These are phyloP conservation scores for Aphanomyces euteiches DNA, from an alignment of 352 stramenopile genomes.

Conservation along the genomic window DNA sequence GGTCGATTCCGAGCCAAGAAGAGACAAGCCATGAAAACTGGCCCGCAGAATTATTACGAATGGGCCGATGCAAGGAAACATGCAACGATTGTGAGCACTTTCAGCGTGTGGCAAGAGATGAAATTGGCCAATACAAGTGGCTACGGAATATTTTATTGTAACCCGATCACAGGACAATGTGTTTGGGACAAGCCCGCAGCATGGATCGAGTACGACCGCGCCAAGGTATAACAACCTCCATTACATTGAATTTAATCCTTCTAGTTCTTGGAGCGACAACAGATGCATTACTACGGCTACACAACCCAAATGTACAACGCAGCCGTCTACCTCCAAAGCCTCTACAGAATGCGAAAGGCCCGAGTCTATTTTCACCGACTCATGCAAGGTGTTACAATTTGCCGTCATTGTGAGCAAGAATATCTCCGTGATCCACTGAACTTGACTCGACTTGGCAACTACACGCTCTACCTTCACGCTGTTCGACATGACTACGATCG, in stretches of 20 bases:
- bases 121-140: conserved; percentile 45
- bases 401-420: conserved; percentile 62
- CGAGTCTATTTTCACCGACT: conserved; percentile 57
- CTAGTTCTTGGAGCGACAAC: conserved; percentile 45
- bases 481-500: conserved; percentile 76
- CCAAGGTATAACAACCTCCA: conserved; percentile 21
- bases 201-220: conserved; percentile 48
- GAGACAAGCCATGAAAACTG: conserved; percentile 47
- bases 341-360: conserved; percentile 55
- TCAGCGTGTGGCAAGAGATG: conserved; percentile 76
- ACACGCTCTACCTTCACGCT: conserved; percentile 73
- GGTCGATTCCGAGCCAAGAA: conserved; percentile 43
- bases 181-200: conserved; percentile 60
- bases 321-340: conserved; percentile 45
- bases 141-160: conserved; percentile 64
- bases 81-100: conserved; percentile 40
- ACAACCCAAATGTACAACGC: conserved; percentile 52
- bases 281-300: conserved; percentile 65
- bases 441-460: conserved; percentile 76
- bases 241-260: not conserved
- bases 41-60: conserved; percentile 54
- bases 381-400: conserved; percentile 58
- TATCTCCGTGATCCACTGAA: conserved; percentile 74
- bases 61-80: conserved; percentile 45
- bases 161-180: conserved; percentile 61